phyloP scores from a whole-genome alignment of 768 basidiomycete genomes.

The Pisolithus orientalis region DNA sequence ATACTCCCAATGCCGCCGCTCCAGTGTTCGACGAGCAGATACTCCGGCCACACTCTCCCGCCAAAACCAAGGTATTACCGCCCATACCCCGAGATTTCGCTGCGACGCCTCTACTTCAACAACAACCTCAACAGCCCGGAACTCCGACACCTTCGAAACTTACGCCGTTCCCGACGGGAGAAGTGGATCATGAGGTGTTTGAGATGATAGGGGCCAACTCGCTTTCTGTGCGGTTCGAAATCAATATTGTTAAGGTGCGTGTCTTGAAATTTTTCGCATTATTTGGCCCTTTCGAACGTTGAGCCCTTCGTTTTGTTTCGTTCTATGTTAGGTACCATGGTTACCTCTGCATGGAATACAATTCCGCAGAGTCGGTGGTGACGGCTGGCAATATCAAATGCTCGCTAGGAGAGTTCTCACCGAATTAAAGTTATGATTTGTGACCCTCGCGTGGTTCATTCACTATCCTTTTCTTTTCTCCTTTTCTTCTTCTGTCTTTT shows the following conservation, averaged over 20 bases:
- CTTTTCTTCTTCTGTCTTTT: background rate
- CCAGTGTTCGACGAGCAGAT: constrained; percentile 25
- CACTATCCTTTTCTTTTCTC: background rate
- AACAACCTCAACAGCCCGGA: too few species aligned
- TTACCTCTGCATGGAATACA: constrained; percentile 92
- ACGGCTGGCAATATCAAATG: constrained; percentile 98
- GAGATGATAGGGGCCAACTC: constrained; percentile 71
- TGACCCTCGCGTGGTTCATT: too few species aligned
- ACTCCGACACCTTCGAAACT: constrained; percentile 30
- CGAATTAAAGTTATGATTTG: constrained; percentile 71
- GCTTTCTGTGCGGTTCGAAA: constrained; percentile 90
- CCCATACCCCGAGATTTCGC: constrained; percentile 75
- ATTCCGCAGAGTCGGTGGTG: constrained; percentile 84
- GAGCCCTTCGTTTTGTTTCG: background rate
- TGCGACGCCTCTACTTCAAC: constrained; percentile 19
- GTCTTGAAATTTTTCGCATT: too few species aligned
- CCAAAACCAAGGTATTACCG: constrained; percentile 62
- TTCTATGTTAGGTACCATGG: constrained; percentile 69
- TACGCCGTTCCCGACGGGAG: constrained; percentile 57
- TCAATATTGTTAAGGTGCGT: constrained; percentile 92
- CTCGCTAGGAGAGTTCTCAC: constrained; percentile 83
- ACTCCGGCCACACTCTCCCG: constrained; percentile 43
- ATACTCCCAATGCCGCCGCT: constrained; percentile 4
- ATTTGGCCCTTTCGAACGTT: background rate
- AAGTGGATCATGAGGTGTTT: constrained; percentile 61